Percentiles rank a stretch among this genome's conserved stretches.
phyloP scores from a whole-genome alignment of 163 green algal species.

The Trebouxia gelatinosa region DNA sequence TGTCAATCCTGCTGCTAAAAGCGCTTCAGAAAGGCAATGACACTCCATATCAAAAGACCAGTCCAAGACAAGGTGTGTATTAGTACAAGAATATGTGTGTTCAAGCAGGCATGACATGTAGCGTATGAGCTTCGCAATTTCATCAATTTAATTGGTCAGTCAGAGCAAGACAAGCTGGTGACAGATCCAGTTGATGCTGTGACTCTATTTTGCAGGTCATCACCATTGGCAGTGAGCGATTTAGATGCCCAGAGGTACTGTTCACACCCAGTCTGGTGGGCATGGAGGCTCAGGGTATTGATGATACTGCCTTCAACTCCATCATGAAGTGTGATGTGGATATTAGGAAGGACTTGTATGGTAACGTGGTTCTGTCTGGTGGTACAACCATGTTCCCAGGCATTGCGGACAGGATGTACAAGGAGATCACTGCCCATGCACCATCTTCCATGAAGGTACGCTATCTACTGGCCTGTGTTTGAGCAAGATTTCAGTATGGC shows the following conservation, averaged over 20 bases:
- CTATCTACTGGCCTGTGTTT: no score
- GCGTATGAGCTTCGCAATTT: no score
- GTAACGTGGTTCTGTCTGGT: slow-evolving; percentile 95
- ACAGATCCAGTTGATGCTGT: no score
- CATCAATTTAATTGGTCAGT: no score
- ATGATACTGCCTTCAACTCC: slow-evolving; percentile 98
- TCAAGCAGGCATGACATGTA: no score
- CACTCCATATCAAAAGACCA: no score
- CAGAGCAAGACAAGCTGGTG: no score
- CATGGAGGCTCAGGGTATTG: slow-evolving; percentile 91
- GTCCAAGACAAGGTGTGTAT: no score
- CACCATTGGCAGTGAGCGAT: slow-evolving; percentile 96
- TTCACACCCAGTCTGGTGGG: slow-evolving; percentile 94
- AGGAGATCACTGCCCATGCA: slow-evolving; percentile 94
- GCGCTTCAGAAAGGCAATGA: no score
- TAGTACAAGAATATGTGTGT: no score
- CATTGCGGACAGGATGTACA: slow-evolving; percentile 97
- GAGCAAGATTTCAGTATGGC: slow-evolving; percentile 76
- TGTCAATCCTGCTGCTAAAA: no score
- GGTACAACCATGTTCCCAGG: slow-evolving; percentile 95
- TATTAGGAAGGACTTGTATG: slow-evolving; percentile 98
- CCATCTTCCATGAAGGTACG: slow-evolving; percentile 89
- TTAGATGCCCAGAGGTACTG: slow-evolving; percentile 98
- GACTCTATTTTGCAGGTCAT: slow-evolving; percentile 82
- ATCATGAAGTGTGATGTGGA: slow-evolving; percentile 99